A percentile compares a stretch with the other conserved stretches of the same genome.
These are phyloP conservation scores for Tetrapyrgos nigripes DNA, from an alignment of 1,284 basidiomycete genomes.

Conservation along the genomic window DNA sequence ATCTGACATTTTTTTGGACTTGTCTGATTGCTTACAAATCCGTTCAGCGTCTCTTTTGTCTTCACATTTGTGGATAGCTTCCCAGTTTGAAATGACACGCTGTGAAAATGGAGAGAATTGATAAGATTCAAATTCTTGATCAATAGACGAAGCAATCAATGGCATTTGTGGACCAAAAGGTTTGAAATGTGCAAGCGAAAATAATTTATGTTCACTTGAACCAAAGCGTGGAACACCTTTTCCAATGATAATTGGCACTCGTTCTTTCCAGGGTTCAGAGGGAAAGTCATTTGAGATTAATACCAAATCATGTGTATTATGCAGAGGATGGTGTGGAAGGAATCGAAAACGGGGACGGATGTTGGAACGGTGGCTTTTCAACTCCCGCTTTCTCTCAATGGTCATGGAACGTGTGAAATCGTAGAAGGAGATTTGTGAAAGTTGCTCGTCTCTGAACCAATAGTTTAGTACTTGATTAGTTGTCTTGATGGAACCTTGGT, in stretches of 20 bases:
- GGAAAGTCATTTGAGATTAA: slow-evolving; percentile 25
- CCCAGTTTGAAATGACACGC: slow-evolving; percentile 35
- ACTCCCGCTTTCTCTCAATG: background rate
- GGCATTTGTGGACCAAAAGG: slow-evolving; percentile 20
- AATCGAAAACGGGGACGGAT: no score
- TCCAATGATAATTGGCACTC: slow-evolving; percentile 26
- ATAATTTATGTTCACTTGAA: slow-evolving; percentile 18
- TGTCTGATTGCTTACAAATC: background rate
- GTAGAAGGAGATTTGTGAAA: slow-evolving; percentile 5
- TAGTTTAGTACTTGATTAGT: slow-evolving; percentile 10
- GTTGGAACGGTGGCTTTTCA: background rate
- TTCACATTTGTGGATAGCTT: slow-evolving; percentile 38
- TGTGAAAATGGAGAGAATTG: slow-evolving; percentile 15
- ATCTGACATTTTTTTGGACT: background rate
- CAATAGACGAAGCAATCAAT: background rate
- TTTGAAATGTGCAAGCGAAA: slow-evolving; percentile 31
- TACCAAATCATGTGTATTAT: slow-evolving; percentile 22
- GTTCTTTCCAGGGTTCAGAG: slow-evolving; percentile 6
- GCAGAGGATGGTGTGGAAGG: background rate
- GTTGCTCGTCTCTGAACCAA: background rate
- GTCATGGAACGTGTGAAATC: slow-evolving; percentile 7
- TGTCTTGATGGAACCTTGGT: background rate
- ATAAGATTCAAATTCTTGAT: slow-evolving; percentile 10
- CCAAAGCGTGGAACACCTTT: slow-evolving; percentile 27
- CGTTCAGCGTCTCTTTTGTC: slow-evolving; percentile 38